A percentile compares a stretch with the other conserved stretches of the same genome.
Evolutionary conservation across 2,329 filamentous ascomycete genomes (phyloP).

Genomic region (Fonsecaea erecta): DNA sequence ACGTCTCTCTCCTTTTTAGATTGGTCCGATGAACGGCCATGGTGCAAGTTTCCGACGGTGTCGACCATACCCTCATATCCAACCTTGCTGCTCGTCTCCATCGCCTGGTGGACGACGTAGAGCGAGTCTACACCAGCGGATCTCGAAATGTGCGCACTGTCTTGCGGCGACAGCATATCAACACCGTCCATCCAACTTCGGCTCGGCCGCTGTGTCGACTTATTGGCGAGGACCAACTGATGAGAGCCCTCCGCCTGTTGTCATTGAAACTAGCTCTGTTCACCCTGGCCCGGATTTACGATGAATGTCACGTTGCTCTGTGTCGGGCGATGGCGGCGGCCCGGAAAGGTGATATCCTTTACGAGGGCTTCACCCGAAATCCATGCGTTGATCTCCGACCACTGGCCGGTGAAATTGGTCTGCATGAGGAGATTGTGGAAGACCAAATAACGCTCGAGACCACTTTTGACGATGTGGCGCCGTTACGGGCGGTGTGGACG

Average conservation of each 20-base stretch:
- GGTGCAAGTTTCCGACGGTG: slow-evolving; percentile 19
- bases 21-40: slow-evolving; percentile 20
- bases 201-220: slow-evolving; percentile 28
- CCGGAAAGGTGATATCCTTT: slow-evolving; percentile 13
- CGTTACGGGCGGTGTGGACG: slow-evolving; percentile 19
- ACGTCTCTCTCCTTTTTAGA: neutral
- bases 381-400: slow-evolving; percentile 25
- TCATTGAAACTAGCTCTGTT: slow-evolving; percentile 23
- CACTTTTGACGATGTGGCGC: slow-evolving; percentile 4
- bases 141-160: slow-evolving; percentile 30
- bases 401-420: slow-evolving; percentile 21
- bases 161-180: slow-evolving; percentile 27
- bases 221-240: slow-evolving; percentile 20
- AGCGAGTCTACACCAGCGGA: slow-evolving; percentile 24
- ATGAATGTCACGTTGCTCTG: slow-evolving; percentile 32
- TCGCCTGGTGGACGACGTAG: slow-evolving; percentile 14
- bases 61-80: slow-evolving; percentile 21
- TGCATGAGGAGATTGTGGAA: slow-evolving; percentile 13
- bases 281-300: slow-evolving; percentile 33
- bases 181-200: slow-evolving; percentile 16
- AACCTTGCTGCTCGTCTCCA: slow-evolving; percentile 20
- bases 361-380: slow-evolving; percentile 22
- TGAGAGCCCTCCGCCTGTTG: slow-evolving; percentile 20
- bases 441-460: slow-evolving; percentile 27
- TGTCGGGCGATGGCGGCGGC: slow-evolving; percentile 23